These are phyloP conservation scores for Casaregolazyma lundiana DNA, from an alignment of 1,139 yeast species.

Conservation along the genomic window DNA sequence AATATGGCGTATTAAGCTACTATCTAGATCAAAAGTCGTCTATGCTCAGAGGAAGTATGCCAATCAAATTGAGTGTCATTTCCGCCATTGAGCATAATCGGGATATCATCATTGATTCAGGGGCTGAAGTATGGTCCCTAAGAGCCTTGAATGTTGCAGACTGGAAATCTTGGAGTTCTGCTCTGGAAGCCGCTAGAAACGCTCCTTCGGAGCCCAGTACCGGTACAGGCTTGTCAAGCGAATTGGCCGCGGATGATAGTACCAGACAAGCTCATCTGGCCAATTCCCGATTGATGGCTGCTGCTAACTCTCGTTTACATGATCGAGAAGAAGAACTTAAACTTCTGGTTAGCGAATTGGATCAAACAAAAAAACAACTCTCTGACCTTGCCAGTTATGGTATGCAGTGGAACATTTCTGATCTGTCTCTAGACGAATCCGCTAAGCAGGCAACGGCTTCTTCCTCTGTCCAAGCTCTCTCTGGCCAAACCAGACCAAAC, in stretches of 20 bases:
- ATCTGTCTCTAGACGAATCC: conserved; percentile 11
- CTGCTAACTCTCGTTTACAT: conserved; percentile 10
- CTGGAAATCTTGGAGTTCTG: conserved; percentile 62
- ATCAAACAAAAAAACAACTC: not conserved
- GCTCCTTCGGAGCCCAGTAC: conserved; percentile 2
- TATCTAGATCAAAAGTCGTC: conserved; percentile 65
- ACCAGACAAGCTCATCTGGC: not conserved
- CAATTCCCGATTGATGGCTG: conserved; percentile 7
- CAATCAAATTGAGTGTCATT: conserved; percentile 71
- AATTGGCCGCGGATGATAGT: not conserved
- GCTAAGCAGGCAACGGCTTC: not conserved
- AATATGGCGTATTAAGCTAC: conserved; percentile 78
- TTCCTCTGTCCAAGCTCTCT: too few species aligned
- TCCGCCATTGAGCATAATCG: conserved; percentile 67
- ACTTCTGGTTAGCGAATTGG: conserved; percentile 2
- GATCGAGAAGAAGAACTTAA: not conserved
- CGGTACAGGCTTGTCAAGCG: not conserved
- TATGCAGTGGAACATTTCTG: conserved; percentile 10
- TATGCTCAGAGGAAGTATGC: conserved; percentile 87
- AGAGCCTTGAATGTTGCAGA: conserved; percentile 62
- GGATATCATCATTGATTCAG: conserved; percentile 83
- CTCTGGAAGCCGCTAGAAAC: conserved; percentile 8
- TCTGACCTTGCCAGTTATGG: not conserved
- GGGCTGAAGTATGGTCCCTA: conserved; percentile 91
- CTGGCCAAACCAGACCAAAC: not conserved